Evolutionary conservation across 495 filamentous ascomycete genomes (phyloP).

Genomic region (Aspergillus funiculosus): DNA sequence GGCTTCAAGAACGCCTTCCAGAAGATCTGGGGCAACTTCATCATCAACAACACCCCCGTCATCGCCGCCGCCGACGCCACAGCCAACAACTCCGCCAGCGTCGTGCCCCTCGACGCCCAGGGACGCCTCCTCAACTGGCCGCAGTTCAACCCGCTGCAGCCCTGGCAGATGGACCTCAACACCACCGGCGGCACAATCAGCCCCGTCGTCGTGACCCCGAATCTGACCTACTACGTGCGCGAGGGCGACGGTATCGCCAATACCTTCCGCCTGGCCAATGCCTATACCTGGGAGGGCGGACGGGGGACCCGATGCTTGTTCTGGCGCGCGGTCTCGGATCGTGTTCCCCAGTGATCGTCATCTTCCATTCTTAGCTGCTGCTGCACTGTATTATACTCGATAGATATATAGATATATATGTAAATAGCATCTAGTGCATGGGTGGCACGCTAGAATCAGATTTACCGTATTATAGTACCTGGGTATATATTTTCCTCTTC

Average conservation of each 20-base stretch:
- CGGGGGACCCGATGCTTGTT: too few species aligned
- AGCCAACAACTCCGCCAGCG: slow-evolving; percentile 11
- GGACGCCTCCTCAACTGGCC: slow-evolving; percentile 14
- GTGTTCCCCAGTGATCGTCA: too few species aligned
- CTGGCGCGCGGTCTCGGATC: too few species aligned
- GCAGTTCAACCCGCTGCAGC: not conserved
- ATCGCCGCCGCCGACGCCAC: slow-evolving; percentile 15
- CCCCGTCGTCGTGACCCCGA: slow-evolving; percentile 10
- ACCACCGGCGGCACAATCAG: slow-evolving; percentile 17
- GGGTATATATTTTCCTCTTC: too few species aligned
- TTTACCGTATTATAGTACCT: too few species aligned
- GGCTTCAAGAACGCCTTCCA: slow-evolving; percentile 20
- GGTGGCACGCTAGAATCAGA: too few species aligned
- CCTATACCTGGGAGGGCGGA: slow-evolving; percentile 51
- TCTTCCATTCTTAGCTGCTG: too few species aligned
- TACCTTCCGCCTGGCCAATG: slow-evolving; percentile 43
- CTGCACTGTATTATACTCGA: too few species aligned
- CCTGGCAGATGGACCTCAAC: slow-evolving; percentile 20
- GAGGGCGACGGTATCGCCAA: slow-evolving; percentile 43
- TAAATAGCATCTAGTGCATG: too few species aligned
- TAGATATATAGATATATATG: too few species aligned
- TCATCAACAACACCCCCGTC: slow-evolving; percentile 46
- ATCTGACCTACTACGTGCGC: slow-evolving; percentile 16
- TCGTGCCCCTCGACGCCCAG: slow-evolving; percentile 1
- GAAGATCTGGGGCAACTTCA: slow-evolving; percentile 46